Evolutionary conservation across 352 stramenopile species (phyloP).

Genomic region (Phytopythium sindhum): DNA sequence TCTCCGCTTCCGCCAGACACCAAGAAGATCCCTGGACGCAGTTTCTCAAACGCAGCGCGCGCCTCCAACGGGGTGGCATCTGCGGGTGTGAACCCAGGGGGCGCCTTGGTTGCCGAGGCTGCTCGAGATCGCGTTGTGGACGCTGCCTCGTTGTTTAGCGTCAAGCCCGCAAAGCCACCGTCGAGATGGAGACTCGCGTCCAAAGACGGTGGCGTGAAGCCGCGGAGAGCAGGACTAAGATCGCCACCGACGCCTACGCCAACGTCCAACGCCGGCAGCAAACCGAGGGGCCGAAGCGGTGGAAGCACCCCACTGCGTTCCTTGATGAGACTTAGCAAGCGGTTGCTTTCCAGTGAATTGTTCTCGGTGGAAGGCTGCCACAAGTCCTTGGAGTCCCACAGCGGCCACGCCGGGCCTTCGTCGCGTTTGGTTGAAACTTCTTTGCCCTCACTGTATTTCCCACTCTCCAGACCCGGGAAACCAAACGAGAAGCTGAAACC

Average conservation of each 20-base stretch:
- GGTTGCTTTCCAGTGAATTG: constrained; percentile 2
- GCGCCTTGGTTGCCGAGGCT: constrained; percentile 22
- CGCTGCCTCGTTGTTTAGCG: background rate
- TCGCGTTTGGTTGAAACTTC: background rate
- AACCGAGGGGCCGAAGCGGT: background rate
- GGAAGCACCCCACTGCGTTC: background rate
- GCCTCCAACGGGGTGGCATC: constrained; percentile 53
- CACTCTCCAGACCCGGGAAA: background rate
- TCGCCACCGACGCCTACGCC: background rate
- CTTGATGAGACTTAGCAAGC: background rate
- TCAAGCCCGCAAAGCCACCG: background rate
- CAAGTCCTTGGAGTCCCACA: constrained; percentile 7
- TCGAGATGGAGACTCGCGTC: background rate
- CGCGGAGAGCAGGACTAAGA: background rate
- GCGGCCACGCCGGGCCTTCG: background rate
- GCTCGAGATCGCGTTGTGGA: background rate
- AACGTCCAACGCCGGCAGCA: background rate
- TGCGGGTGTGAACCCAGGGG: constrained; percentile 54
- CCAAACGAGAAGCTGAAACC: background rate
- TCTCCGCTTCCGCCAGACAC: background rate
- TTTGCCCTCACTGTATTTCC: background rate
- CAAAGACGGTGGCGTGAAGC: background rate
- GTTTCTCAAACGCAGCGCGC: constrained; percentile 43
- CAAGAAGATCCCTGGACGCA: constrained; percentile 14
- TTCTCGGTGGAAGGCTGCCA: constrained; percentile 6